Evolutionary conservation across 163 green algal genomes (phyloP).

Genomic region (Chlamydomonas reinhardtii): DNA sequence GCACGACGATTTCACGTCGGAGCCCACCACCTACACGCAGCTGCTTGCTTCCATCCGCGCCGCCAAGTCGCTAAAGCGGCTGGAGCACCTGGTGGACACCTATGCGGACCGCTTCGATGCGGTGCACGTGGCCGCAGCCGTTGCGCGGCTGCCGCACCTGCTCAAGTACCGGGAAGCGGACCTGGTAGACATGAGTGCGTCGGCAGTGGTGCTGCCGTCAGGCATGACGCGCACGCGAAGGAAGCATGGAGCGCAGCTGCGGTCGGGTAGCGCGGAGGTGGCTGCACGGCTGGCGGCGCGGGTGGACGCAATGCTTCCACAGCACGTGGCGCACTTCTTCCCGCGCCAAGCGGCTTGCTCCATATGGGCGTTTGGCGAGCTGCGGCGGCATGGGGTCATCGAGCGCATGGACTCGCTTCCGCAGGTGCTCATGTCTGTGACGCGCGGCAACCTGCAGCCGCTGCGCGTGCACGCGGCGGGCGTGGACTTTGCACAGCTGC

Average conservation of each 20-base stretch:
- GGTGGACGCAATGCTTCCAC: slow-evolving; percentile 8
- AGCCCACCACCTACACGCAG: slow-evolving; percentile 56
- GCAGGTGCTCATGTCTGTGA: slow-evolving; percentile 27
- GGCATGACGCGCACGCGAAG: not conserved
- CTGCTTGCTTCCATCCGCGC: slow-evolving; percentile 39
- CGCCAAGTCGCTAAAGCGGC: slow-evolving; percentile 26
- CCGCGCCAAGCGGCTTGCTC: slow-evolving; percentile 51
- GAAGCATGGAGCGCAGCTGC: slow-evolving; percentile 10
- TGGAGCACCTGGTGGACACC: slow-evolving; percentile 50
- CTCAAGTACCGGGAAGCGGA: slow-evolving; percentile 35
- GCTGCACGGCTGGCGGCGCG: slow-evolving; percentile 4
- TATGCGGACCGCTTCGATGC: slow-evolving; percentile 51
- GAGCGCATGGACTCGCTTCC: slow-evolving; percentile 14
- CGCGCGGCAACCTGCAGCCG: not conserved
- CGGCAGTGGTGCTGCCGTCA: not conserved
- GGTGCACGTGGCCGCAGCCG: slow-evolving; percentile 53
- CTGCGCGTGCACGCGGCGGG: slow-evolving; percentile 39
- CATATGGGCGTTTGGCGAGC: slow-evolving; percentile 58
- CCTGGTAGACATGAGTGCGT: slow-evolving; percentile 12
- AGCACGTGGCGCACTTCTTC: slow-evolving; percentile 27
- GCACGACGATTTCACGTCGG: slow-evolving; percentile 25
- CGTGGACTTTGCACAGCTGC: slow-evolving; percentile 48
- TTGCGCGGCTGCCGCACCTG: slow-evolving; percentile 51
- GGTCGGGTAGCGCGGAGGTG: not conserved
- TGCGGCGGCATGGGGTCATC: slow-evolving; percentile 22